A percentile compares a stretch with the other conserved stretches of the same genome.
phyloP scores from a whole-genome alignment of 331 rosid species.

The Acacia concinna region DNA sequence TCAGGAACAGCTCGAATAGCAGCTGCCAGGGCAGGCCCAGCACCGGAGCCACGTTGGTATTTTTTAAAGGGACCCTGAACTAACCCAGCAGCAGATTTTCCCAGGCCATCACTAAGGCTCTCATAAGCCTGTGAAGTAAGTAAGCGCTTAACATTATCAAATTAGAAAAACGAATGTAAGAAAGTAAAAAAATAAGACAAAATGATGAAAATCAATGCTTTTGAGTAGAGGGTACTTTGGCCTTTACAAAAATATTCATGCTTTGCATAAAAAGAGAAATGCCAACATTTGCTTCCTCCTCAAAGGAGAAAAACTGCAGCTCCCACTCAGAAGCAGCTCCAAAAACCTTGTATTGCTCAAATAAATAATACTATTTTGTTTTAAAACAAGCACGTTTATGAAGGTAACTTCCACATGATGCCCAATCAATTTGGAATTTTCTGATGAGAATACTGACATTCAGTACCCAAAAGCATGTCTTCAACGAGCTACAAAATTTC shows the following conservation, averaged over 20 bases:
- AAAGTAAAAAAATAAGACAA: not conserved
- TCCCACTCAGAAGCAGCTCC: not conserved
- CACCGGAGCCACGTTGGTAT: constrained; percentile 89
- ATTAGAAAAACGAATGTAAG: not conserved
- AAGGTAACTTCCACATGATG: not conserved
- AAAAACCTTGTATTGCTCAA: not conserved
- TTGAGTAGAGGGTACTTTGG: not conserved
- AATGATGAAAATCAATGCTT: not conserved
- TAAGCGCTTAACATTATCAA: not conserved
- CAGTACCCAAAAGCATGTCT: not conserved
- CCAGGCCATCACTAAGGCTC: constrained; percentile 88
- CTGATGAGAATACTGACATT: not conserved
- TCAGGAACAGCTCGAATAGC: constrained; percentile 89
- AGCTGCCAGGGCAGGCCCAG: constrained; percentile 84
- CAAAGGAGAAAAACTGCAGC: not conserved
- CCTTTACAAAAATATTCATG: not conserved
- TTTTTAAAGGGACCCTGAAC: constrained; percentile 81
- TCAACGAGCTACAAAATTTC: not conserved
- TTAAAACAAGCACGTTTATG: not conserved
- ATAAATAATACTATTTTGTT: not conserved
- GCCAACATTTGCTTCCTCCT: not conserved
- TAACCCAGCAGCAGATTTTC: constrained; percentile 92
- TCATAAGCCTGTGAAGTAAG: constrained; percentile 73
- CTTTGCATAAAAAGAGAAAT: not conserved
- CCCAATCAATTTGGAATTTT: not conserved